Evolutionary conservation across 2,329 filamentous ascomycete genomes (phyloP), one percentile per base, ranked within the genome.

Genomic region (Diplodia scrobiculata): DNA sequence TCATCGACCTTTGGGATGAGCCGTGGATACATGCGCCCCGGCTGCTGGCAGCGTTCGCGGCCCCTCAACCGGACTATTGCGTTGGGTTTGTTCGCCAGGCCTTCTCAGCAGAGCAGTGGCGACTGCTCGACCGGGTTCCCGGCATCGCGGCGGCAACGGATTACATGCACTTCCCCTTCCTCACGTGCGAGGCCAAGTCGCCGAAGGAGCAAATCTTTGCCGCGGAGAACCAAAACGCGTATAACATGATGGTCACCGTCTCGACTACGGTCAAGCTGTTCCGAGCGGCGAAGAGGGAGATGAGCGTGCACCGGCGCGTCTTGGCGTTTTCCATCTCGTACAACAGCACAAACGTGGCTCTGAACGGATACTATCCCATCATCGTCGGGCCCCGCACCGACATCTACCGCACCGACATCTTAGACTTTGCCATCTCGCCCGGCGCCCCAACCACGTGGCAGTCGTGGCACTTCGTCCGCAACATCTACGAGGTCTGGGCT

Each of bases 401-500:
- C 3, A 50, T 50, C 47, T 50, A 50, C n/a, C 47, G 47, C 2
- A 25, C n/a, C 2, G 5, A 25, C 45, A 19, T 47, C 1, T 19
- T n/a, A n/a, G n/a, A 50, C 5, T 21, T 50, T 10, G 5, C n/a
- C n/a, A 50, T 25, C 6, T 21, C 19, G n/a, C 45, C 45, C 19
- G 11, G 19, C 47, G 21, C 47, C 21, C 4, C 47, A 1, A 6
- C 9, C 4, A 25, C 9, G n/a, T 50, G 47, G 47, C n/a, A 47
- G n/a, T 32, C 41, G 13, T 64, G 32, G 17, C 25, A 32, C n/a
- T 48, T 50, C 14, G 17, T 60, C 10, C 21, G 29, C 21, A 60
- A 60, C 21, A 48, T 60, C 6, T 60, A 48, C 27, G 45, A 60
- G 17, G 2, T 48, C 5, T 60, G 36, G 36, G 55, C 55, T 13